These are phyloP conservation scores for Marchantia paleacea DNA, from an alignment of 225 moss, liverwort and hornwort genomes.

Conservation along the genomic window DNA sequence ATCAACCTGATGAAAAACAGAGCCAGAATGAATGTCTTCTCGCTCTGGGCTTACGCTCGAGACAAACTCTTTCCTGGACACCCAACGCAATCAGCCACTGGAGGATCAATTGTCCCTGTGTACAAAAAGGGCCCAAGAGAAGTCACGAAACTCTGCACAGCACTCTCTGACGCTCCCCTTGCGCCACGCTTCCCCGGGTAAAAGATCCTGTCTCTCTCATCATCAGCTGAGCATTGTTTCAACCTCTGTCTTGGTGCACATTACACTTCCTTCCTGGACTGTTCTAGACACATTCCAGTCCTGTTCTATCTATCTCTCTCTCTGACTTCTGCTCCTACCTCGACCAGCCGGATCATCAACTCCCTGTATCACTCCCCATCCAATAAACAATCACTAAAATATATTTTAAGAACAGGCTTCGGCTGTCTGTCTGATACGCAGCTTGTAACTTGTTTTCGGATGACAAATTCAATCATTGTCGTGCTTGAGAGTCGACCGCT, in stretches of 20 bases:
- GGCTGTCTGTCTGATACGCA: no score
- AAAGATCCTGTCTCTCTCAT: slow-evolving; percentile 10
- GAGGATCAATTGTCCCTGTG: not conserved
- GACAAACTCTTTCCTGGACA: not conserved
- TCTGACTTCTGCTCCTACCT: no score
- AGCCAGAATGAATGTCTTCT: not conserved
- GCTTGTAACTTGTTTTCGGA: no score
- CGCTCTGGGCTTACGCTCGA: not conserved
- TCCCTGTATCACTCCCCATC: no score
- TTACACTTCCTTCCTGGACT: not conserved
- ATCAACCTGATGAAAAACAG: not conserved
- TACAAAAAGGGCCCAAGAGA: not conserved
- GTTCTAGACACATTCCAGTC: no score
- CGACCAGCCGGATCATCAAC: no score
- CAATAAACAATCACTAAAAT: no score
- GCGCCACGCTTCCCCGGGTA: slow-evolving; percentile 6
- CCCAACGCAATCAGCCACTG: slow-evolving; percentile 9
- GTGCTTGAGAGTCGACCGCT: no score
- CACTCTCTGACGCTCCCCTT: slow-evolving; percentile 6
- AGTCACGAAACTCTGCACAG: not conserved
- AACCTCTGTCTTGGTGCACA: not conserved
- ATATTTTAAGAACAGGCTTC: no score
- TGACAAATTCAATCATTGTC: no score
- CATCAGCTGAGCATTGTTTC: not conserved
- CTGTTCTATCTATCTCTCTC: no score